Evolutionary conservation across 2,329 filamentous ascomycete species (phyloP), one percentile per base, ranked within the genome.

Genomic region (Fusarium heterosporum): DNA sequence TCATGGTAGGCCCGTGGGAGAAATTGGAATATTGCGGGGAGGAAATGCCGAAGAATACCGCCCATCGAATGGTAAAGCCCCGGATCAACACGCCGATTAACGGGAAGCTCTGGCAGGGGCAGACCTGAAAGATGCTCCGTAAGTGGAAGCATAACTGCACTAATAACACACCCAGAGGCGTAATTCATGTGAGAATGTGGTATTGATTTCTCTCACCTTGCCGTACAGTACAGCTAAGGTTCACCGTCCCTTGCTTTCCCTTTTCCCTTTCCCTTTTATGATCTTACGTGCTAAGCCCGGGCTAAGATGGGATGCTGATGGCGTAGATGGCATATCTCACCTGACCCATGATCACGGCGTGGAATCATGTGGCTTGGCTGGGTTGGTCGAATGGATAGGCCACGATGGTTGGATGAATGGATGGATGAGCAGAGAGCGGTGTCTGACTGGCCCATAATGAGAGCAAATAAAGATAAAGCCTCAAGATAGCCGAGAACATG

Each of bases 251-350:
- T 68, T 65, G 42, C 64, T 47, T 67, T 56, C 41, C 57, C 57
- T 34, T 34, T n/a, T 34, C 46, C 51, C 57, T 16, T 34, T 16
- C 46, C 57, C 51, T 22, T 22, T 6, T 22, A 42, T 38, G 61
- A 64, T 64, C 57, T 62, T 30, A 19, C 39, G 51, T 63, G 55
- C 64, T 65, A 68, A 64, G 61, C 56, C 54, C 60, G 39, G 59
- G 49, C 49, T 46, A 63, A 59, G 52, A 48, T 65, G 58, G 55
- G 54, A 61, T 55, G 54, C 54, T 54, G 51, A 70, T 71, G 68
- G 71, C 70, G 69, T 71, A 70, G 58, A 72, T 71, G 73, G 70
- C 65, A 73, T 56, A 60, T 69, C 68, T 73, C 73, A 74, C 67
- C 70, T 74, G 73, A 74, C 72, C 65, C 48, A 55, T 53, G 62